Percentiles rank a stretch among this genome's conserved stretches.
Conservation (phyloP, 352 stramenopile genomes). For the Globisporangium yorkense region DNA sequence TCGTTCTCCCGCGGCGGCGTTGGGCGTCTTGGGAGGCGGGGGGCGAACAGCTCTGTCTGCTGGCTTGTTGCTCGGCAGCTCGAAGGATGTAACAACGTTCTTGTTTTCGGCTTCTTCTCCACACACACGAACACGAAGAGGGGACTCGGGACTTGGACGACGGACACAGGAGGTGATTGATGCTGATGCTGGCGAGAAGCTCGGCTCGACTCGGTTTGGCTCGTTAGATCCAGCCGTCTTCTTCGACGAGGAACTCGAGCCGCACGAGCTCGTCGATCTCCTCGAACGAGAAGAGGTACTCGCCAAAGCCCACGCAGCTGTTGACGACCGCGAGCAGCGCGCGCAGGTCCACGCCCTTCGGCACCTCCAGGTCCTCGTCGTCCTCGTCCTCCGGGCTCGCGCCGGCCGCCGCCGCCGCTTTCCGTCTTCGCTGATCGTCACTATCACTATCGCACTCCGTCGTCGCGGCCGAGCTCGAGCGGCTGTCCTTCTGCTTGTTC, state of each 20-base stretch:
- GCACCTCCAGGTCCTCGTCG: constrained; percentile 15
- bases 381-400: constrained; percentile 29
- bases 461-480: constrained; percentile 47
- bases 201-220: neutral
- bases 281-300: constrained; percentile 38
- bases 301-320: constrained; percentile 29
- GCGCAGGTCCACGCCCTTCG: constrained; percentile 16
- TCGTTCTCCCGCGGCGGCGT: too few species aligned
- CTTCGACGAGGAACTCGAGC: constrained; percentile 75
- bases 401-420: constrained; percentile 13
- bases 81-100: neutral
- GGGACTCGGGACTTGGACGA: neutral
- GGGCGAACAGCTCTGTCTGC: neutral
- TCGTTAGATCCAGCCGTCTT: constrained; percentile 76
- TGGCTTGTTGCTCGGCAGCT: neutral
- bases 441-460: constrained; percentile 52
- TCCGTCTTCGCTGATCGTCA: constrained; percentile 23
- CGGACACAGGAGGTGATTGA: neutral
- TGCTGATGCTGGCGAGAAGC: too few species aligned
- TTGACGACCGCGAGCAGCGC: constrained; percentile 27
- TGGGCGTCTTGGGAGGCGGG: too few species aligned
- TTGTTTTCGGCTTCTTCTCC: neutral
- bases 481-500: constrained; percentile 26
- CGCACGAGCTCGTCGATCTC: constrained; percentile 63
- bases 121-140: neutral